phyloP scores from a whole-genome alignment of 2,329 filamentous ascomycete species.

The Alternaria atra region DNA sequence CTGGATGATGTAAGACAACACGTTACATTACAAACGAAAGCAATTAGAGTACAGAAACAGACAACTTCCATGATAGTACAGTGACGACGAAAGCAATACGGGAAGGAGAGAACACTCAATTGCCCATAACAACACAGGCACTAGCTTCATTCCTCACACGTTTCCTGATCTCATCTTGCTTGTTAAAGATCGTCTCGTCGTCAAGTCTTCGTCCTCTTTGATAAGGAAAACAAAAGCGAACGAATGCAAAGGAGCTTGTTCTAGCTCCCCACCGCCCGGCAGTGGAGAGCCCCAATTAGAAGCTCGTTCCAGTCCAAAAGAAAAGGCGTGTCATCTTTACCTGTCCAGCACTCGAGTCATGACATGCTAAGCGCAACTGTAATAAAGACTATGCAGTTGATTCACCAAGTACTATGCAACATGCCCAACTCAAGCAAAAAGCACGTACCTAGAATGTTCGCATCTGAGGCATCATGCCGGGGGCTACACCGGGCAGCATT shows the following conservation, averaged over 20 bases:
- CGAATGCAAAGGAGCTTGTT: neutral
- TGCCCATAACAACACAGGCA: constrained; percentile 4
- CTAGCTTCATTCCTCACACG: neutral
- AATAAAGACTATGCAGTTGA: neutral
- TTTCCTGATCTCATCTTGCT: constrained; percentile 6
- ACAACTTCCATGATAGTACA: constrained; percentile 1
- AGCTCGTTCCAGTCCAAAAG: neutral
- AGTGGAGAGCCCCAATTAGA: neutral
- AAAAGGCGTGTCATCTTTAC: constrained; percentile 1
- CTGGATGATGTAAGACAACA: constrained; percentile 4
- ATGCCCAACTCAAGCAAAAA: constrained; percentile 1
- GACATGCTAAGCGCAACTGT: neutral
- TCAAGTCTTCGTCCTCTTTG: constrained; percentile 1
- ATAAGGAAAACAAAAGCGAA: neutral
- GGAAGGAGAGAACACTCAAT: constrained; percentile 9
- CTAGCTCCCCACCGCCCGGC: constrained; percentile 5
- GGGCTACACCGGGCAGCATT: constrained; percentile 32
- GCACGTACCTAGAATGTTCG: constrained; percentile 33
- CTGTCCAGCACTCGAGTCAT: neutral
- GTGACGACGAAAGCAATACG: constrained; percentile 8
- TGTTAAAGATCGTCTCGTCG: constrained; percentile 10
- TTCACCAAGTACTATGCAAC: constrained; percentile 14
- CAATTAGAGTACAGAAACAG: neutral
- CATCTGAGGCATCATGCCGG: constrained; percentile 40
- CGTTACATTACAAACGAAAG: constrained; percentile 20